Evolutionary conservation across 1,284 basidiomycete species (phyloP).

Genomic region (Anthracocystis setariae): DNA sequence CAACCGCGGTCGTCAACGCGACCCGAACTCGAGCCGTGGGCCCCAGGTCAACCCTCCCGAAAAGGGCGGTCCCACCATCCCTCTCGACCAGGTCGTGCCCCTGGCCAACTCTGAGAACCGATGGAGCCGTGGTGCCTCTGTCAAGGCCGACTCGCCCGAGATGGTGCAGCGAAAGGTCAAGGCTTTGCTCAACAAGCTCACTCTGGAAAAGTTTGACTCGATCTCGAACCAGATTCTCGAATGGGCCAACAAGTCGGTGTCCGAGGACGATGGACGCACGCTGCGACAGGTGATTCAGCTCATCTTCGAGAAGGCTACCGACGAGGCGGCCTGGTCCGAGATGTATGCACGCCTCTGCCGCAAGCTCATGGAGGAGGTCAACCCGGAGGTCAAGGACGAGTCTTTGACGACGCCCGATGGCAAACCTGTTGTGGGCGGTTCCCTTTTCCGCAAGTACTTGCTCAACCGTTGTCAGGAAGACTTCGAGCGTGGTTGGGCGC

Average conservation of each 20-base stretch:
- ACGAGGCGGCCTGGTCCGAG: conserved; percentile 93
- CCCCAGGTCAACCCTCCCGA: conserved; percentile 66
- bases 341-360: conserved; percentile 96
- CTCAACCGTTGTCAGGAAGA: conserved; percentile 93
- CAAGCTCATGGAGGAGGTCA: conserved; percentile 91
- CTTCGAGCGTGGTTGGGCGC: conserved; percentile 84
- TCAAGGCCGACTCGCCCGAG: conserved; percentile 76
- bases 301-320: conserved; percentile 96
- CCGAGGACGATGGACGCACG: conserved; percentile 91
- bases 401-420: conserved; percentile 75
- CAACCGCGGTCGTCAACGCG: conserved; percentile 64
- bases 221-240: conserved; percentile 91
- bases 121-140: conserved; percentile 72
- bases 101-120: conserved; percentile 82
- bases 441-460: conserved; percentile 87
- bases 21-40: conserved; percentile 55
- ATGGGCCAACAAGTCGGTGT: conserved; percentile 92
- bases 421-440: conserved; percentile 84
- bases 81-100: conserved; percentile 74
- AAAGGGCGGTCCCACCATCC: conserved; percentile 70
- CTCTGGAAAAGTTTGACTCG: conserved; percentile 94
- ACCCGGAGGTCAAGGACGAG: conserved; percentile 85
- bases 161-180: conserved; percentile 94
- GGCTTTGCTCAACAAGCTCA: conserved; percentile 91
- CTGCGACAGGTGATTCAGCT: conserved; percentile 94